Evolutionary conservation across 208 protist genomes (phyloP).

Genomic region (Trypanosoma cruzi): DNA sequence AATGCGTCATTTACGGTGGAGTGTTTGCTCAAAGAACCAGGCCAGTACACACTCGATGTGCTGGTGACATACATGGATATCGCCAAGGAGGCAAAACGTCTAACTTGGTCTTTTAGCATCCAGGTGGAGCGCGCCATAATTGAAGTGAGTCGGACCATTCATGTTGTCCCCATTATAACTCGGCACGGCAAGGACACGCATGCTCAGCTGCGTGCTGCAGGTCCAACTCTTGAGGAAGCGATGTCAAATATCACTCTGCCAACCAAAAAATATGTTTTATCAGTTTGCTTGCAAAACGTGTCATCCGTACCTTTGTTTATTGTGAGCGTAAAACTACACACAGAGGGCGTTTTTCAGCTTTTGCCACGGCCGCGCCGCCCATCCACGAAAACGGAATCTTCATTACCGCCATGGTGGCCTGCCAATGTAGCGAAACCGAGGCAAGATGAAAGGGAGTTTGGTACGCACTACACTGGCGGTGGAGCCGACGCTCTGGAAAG

Average conservation of each 20-base stretch:
- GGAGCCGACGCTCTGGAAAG: conserved; percentile 24
- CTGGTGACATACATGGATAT: conserved; percentile 58
- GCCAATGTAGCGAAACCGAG: background rate
- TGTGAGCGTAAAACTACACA: conserved; percentile 35
- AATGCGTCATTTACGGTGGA: conserved; percentile 38
- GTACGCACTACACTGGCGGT: conserved; percentile 23
- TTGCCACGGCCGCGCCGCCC: conserved; percentile 7
- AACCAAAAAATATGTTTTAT: conserved; percentile 34
- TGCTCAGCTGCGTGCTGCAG: background rate
- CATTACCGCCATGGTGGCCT: conserved; percentile 22
- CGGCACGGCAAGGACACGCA: background rate
- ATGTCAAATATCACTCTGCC: conserved; percentile 26
- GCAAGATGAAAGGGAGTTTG: conserved; percentile 10
- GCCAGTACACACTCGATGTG: conserved; percentile 52
- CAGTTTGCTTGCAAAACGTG: conserved; percentile 48
- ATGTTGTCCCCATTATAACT: conserved; percentile 16
- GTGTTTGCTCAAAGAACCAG: conserved; percentile 7
- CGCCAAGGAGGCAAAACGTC: conserved; percentile 34
- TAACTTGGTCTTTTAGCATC: conserved; percentile 59
- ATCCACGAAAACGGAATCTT: background rate
- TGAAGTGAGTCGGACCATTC: conserved; percentile 41
- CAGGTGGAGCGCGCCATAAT: conserved; percentile 47
- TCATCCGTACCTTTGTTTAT: conserved; percentile 28
- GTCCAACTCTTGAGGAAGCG: conserved; percentile 4
- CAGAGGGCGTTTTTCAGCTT: conserved; percentile 22